Conservation (phyloP, 1,139 yeast species). For the Keqinozyma sinolaborantium region DNA sequence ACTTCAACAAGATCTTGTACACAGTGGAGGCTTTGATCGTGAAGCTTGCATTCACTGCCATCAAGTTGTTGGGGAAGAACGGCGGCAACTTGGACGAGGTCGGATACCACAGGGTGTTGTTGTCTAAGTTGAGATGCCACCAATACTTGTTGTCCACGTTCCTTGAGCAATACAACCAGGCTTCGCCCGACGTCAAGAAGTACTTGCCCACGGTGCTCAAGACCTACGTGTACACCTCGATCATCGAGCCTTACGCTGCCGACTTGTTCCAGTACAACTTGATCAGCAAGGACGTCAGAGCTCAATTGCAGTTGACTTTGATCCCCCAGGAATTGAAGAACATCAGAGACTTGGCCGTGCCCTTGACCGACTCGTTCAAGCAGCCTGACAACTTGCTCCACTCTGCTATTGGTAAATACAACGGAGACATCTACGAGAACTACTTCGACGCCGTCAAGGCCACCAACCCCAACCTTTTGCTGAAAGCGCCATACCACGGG, state of each 20-base stretch:
- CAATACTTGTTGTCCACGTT: conserved; percentile 29
- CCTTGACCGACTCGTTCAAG: conserved; percentile 44
- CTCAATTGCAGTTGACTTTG: conserved; percentile 21
- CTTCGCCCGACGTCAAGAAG: conserved; percentile 15
- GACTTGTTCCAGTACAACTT: conserved; percentile 35
- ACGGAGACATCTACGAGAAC: conserved; percentile 44
- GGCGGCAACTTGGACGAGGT: conserved; percentile 36
- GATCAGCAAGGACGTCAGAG: conserved; percentile 24
- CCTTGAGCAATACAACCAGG: conserved; percentile 16
- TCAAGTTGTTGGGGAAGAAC: conserved; percentile 22
- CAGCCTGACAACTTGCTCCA: conserved; percentile 39
- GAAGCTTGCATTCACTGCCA: conserved; percentile 27
- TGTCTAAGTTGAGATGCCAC: conserved; percentile 52
- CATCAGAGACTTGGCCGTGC: conserved; percentile 38
- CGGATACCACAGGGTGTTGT: conserved; percentile 50
- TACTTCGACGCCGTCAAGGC: conserved; percentile 34
- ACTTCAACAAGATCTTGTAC: conserved; percentile 24
- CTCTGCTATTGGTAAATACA: conserved; percentile 39
- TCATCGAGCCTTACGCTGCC: conserved; percentile 32
- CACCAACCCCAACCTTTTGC: conserved; percentile 29
- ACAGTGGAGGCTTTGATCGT: conserved; percentile 39
- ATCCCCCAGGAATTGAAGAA: conserved; percentile 28
- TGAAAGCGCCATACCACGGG: conserved; percentile 38
- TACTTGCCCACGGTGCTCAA: conserved; percentile 18
- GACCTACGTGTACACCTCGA: conserved; percentile 20